Evolutionary conservation across 805 yeast genomes (phyloP).

Genomic region (Kodamaea leandrae): DNA sequence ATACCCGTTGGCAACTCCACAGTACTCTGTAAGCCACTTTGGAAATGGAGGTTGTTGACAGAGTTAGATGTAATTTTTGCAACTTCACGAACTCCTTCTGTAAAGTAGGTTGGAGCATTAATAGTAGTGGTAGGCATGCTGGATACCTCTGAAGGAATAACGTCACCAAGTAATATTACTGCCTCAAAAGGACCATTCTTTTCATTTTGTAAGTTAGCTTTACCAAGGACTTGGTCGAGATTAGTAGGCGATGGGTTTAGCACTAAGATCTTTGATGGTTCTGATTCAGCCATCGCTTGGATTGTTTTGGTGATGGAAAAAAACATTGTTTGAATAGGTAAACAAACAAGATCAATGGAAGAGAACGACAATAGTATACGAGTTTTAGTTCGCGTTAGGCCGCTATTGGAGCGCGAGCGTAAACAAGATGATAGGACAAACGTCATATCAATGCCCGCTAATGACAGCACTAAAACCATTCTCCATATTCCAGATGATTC

Average conservation of each 20-base stretch:
- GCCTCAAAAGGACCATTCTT: constrained; percentile 69
- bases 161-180: constrained; percentile 52
- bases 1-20: constrained; percentile 29
- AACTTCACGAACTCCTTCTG: constrained; percentile 19
- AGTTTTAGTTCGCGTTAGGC: constrained; percentile 55
- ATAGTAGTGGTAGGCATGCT: constrained; percentile 17
- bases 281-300: not conserved
- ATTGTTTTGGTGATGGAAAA: too few species aligned
- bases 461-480: constrained; percentile 18
- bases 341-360: constrained; percentile 1
- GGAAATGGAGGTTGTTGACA: constrained; percentile 2
- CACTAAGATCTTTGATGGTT: constrained; percentile 30
- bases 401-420: constrained; percentile 35
- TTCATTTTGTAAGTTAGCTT: constrained; percentile 47
- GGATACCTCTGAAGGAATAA: constrained; percentile 14
- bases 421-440: constrained; percentile 13
- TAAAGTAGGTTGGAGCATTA: constrained; percentile 26
- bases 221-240: constrained; percentile 42
- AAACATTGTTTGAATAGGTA: too few species aligned
- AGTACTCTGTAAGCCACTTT: not conserved
- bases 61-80: not conserved
- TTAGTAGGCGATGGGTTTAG: constrained; percentile 7
- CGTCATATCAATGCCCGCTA: constrained; percentile 31
- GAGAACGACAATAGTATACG: constrained; percentile 30
- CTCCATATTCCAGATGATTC: constrained; percentile 17